These are phyloP conservation scores for Sordariomycetes sp. DNA, from an alignment of 2,329 filamentous ascomycete species.

Conservation along the genomic window DNA sequence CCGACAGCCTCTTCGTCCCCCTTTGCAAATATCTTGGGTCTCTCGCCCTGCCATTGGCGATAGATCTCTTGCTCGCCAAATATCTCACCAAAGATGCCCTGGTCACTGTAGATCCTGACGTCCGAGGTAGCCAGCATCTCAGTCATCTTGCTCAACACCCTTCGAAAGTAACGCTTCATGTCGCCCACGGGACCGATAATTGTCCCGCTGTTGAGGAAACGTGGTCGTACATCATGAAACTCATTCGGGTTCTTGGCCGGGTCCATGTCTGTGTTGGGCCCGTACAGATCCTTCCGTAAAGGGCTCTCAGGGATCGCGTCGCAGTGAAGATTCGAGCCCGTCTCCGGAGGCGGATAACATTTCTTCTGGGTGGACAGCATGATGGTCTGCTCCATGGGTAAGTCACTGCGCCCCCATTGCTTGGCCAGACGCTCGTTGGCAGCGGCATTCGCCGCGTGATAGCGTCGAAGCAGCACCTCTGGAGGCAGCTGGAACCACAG, in stretches of 20 bases:
- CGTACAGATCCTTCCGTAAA: conserved; percentile 12
- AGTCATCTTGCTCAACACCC: conserved; percentile 15
- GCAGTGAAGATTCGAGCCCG: conserved; percentile 13
- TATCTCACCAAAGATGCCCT: conserved; percentile 19
- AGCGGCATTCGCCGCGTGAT: conserved; percentile 7
- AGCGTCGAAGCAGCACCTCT: conserved; percentile 13
- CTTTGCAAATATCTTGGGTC: not conserved
- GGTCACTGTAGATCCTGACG: conserved; percentile 15
- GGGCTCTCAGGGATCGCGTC: conserved; percentile 12
- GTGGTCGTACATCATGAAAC: conserved; percentile 12
- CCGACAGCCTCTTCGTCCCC: not conserved
- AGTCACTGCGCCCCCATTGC: conserved; percentile 6
- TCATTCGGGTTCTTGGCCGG: conserved; percentile 1
- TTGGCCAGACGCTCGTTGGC: conserved; percentile 8
- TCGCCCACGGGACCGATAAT: conserved; percentile 18
- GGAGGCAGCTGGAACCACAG: conserved; percentile 17
- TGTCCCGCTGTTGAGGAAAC: conserved; percentile 19
- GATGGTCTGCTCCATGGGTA: conserved; percentile 13
- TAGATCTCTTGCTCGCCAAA: conserved; percentile 17
- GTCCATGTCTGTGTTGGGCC: conserved; percentile 10
- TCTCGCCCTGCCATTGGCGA: conserved; percentile 19
- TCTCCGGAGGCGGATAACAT: conserved; percentile 9
- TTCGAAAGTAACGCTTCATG: conserved; percentile 14
- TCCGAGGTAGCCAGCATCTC: conserved; percentile 6
- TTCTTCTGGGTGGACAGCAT: conserved; percentile 13